Conservation (phyloP, 2,329 filamentous ascomycete species). For the Chrysoporthe cubensis region DNA sequence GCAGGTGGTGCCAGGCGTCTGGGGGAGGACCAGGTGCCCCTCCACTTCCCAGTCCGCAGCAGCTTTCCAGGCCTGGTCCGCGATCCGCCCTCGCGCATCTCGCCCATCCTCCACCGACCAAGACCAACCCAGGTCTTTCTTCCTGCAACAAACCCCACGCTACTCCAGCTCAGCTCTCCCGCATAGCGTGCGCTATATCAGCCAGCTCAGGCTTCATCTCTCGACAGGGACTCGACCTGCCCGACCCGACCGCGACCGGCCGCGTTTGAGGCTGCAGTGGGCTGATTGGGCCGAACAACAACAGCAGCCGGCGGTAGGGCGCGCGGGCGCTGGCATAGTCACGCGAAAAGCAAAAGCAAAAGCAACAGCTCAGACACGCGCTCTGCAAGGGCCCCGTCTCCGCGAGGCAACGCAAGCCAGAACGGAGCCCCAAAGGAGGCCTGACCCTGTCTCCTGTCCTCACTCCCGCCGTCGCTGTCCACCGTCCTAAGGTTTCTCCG, state of each 20-base stretch:
- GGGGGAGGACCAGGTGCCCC: too few species aligned
- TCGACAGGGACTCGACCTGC: conserved; percentile 7
- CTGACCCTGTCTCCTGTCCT: conserved; percentile 16
- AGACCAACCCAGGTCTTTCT: conserved; percentile 32
- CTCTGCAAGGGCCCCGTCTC: conserved; percentile 12
- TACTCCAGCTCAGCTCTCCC: conserved; percentile 35
- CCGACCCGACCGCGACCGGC: background rate
- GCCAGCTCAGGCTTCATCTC: conserved; percentile 10
- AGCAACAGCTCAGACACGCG: conserved; percentile 35
- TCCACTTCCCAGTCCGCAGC: background rate
- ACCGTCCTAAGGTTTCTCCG: conserved; percentile 1
- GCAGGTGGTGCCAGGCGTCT: conserved; percentile 1
- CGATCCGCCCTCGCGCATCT: conserved; percentile 24
- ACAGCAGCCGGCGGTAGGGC: conserved; percentile 6
- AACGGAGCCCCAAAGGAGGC: background rate
- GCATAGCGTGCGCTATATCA: conserved; percentile 20
- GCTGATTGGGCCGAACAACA: background rate
- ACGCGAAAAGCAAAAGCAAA: conserved; percentile 27
- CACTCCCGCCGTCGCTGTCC: conserved; percentile 5
- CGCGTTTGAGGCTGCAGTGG: background rate
- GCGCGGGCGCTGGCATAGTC: conserved; percentile 3
- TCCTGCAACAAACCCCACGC: conserved; percentile 46
- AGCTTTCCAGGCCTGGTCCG: conserved; percentile 4
- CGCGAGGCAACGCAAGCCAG: conserved; percentile 17
- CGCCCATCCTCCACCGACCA: conserved; percentile 33